These are phyloP conservation scores for Triangularia setosa DNA, from an alignment of 2,329 filamentous ascomycete species.

Conservation along the genomic window DNA sequence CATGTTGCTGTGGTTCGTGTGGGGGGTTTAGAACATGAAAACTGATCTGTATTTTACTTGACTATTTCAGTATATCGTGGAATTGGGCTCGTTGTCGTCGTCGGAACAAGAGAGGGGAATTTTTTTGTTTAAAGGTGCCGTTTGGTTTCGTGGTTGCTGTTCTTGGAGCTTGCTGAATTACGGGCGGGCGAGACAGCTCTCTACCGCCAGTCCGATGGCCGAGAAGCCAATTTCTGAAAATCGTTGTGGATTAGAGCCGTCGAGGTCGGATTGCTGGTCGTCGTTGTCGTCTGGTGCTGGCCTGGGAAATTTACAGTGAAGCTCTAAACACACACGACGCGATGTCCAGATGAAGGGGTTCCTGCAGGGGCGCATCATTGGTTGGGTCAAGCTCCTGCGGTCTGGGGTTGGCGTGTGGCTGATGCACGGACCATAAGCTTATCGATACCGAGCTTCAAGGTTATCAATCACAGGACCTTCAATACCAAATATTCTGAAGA, in stretches of 20 bases:
- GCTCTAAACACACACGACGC: not conserved
- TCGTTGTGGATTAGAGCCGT: not conserved
- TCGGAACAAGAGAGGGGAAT: not conserved
- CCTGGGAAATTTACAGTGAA: not conserved
- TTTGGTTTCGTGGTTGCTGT: not conserved
- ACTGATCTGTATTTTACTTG: not conserved
- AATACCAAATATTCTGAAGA: not conserved
- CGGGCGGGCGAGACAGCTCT: not conserved
- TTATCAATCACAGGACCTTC: not conserved
- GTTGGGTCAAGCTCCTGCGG: not conserved
- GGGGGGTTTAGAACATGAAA: not conserved
- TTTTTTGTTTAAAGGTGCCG: not conserved
- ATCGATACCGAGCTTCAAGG: not conserved
- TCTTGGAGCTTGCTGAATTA: not conserved
- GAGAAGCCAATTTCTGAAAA: not conserved
- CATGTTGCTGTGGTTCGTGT: constrained; percentile 36
- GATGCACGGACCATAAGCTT: constrained; percentile 3
- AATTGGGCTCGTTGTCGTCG: not conserved
- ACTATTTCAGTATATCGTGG: not conserved
- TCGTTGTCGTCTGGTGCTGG: not conserved
- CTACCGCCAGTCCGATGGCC: not conserved
- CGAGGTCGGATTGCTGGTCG: not conserved
- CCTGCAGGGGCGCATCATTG: constrained; percentile 9
- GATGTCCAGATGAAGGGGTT: constrained; percentile 7
- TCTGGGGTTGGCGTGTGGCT: constrained; percentile 3